These are phyloP conservation scores for Blastocystis sp. DNA, from an alignment of 352 stramenopile species.

Conservation along the genomic window DNA sequence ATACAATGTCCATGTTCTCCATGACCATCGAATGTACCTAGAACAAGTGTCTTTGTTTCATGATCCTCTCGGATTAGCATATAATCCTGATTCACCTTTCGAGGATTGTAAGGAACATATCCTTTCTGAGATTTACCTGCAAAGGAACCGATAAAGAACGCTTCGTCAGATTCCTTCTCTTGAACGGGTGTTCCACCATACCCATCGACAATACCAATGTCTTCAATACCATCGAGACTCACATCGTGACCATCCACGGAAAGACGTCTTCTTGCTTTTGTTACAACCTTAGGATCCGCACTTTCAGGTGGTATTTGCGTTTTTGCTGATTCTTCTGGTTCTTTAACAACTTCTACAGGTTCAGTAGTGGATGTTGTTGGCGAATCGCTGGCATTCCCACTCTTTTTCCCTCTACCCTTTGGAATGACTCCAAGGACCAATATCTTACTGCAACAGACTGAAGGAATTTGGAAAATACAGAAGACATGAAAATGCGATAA, in stretches of 20 bases:
- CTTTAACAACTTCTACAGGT: background rate
- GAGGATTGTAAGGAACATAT: background rate
- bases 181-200: background rate
- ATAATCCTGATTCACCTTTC: background rate
- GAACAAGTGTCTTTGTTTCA: background rate
- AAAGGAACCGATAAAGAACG: background rate
- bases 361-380: background rate
- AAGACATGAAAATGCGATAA: background rate
- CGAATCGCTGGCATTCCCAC: background rate
- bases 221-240: conserved; percentile 37
- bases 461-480: conserved; percentile 24
- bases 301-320: conserved; percentile 15
- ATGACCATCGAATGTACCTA: background rate
- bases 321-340: background rate
- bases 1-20: background rate
- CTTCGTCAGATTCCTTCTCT: background rate
- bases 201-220: background rate
- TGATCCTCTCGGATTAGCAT: background rate
- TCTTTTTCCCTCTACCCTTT: conserved; percentile 31
- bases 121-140: background rate
- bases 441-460: background rate
- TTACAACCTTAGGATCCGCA: background rate
- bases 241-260: conserved; percentile 16
- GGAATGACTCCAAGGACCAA: background rate
- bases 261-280: conserved; percentile 27